Evolutionary conservation across 805 yeast species (phyloP).

Genomic region (Zygosaccharomyces pseudorouxii): DNA sequence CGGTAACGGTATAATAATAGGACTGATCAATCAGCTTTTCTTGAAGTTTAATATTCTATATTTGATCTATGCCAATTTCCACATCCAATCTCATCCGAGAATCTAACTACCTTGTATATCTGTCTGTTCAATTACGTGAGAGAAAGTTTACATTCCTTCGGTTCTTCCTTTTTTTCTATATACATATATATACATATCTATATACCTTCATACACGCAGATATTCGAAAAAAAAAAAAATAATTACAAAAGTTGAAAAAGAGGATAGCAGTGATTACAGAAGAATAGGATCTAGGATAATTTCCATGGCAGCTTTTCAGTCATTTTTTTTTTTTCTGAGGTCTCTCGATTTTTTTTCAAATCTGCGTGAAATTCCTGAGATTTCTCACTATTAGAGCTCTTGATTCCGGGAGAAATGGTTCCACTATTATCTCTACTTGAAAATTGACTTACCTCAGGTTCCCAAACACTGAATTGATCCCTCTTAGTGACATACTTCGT

Average conservation of each 20-base stretch:
- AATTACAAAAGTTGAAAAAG: neutral
- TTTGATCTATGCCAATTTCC: neutral
- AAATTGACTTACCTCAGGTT: no score
- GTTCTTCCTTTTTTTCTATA: constrained; percentile 3
- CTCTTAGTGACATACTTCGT: neutral
- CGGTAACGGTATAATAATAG: neutral
- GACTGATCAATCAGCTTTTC: neutral
- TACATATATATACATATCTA: neutral
- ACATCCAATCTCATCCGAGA: neutral
- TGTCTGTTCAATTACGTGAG: neutral
- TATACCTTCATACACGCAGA: neutral
- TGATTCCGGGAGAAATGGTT: no score
- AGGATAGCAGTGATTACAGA: neutral
- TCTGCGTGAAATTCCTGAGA: no score
- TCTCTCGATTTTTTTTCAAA: no score
- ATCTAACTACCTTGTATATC: neutral
- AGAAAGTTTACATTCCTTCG: neutral
- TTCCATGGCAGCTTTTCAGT: neutral
- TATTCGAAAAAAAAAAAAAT: neutral
- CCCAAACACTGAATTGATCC: neutral
- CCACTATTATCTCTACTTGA: no score
- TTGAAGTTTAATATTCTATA: neutral
- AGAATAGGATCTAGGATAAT: neutral
- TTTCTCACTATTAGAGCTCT: no score
- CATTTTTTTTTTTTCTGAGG: no score